phyloP scores from a whole-genome alignment of 441 rosid genomes.

The Bocquillonia castaneifolia region DNA sequence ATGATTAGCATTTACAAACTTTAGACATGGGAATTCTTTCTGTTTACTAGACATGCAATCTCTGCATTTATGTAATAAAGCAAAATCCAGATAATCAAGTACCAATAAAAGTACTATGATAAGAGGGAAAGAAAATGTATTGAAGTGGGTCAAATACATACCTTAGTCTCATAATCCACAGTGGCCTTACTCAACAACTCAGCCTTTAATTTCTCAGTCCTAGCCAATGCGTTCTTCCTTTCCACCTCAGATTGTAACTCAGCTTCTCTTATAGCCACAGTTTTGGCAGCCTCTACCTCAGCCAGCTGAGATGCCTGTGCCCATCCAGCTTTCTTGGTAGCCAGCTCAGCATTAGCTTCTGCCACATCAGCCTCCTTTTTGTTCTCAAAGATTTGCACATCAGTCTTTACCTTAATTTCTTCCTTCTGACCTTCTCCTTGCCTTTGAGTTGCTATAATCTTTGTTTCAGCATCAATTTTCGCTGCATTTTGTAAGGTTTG shows the following conservation, averaged over 20 bases:
- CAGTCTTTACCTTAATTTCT: constrained; percentile 52
- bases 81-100: no score
- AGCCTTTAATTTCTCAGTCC: constrained; percentile 61
- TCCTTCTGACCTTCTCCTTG: constrained; percentile 53
- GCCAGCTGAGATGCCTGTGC: constrained; percentile 43
- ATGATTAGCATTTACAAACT: no score
- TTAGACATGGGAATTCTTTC: no score
- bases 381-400: constrained; percentile 59
- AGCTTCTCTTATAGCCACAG: constrained; percentile 54
- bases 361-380: constrained; percentile 54
- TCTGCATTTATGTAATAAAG: no score
- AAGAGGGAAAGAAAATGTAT: no score
- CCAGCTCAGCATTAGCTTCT: constrained; percentile 53
- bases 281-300: constrained; percentile 58
- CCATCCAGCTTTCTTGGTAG: constrained; percentile 63
- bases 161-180: constrained; percentile 70
- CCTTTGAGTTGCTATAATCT: constrained; percentile 46
- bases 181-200: constrained; percentile 58
- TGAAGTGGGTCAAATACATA: no score
- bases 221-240: constrained; percentile 52
- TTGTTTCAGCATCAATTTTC: constrained; percentile 55
- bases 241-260: constrained; percentile 60
- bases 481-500: constrained; percentile 61
- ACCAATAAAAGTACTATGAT: no score
- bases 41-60: no score